Evolutionary conservation across 2,329 filamentous ascomycete genomes (phyloP).

Genomic region (Penicillium sp.): DNA sequence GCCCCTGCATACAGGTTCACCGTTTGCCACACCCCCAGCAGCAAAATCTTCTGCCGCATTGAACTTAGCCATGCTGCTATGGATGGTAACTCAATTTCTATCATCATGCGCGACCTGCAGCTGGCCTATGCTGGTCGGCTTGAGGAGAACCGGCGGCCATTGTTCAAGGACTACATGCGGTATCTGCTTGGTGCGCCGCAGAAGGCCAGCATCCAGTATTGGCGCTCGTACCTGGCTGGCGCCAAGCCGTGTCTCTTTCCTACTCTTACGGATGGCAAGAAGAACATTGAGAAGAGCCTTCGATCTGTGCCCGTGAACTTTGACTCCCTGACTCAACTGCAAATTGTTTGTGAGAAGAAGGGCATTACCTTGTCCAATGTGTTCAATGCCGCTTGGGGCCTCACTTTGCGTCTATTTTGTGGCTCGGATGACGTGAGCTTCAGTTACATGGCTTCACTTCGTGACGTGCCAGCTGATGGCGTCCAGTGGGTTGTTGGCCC

Average conservation of each 20-base stretch:
- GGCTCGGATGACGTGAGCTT: slow-evolving; percentile 70
- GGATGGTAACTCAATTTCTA: slow-evolving; percentile 54
- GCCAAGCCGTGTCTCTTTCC: slow-evolving; percentile 41
- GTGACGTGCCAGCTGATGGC: slow-evolving; percentile 43
- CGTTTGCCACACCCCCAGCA: slow-evolving; percentile 44
- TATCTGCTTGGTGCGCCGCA: slow-evolving; percentile 32
- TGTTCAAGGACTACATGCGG: slow-evolving; percentile 39
- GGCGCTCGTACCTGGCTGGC: slow-evolving; percentile 39
- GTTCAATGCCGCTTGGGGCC: slow-evolving; percentile 72
- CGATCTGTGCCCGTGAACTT: slow-evolving; percentile 35
- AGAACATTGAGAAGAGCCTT: slow-evolving; percentile 24
- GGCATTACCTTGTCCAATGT: slow-evolving; percentile 53
- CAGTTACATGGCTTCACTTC: slow-evolving; percentile 46
- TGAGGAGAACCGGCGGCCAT: slow-evolving; percentile 34
- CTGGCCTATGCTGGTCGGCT: slow-evolving; percentile 49
- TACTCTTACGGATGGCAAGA: slow-evolving; percentile 33
- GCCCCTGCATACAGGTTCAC: slow-evolving; percentile 50
- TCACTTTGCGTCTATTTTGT: slow-evolving; percentile 61
- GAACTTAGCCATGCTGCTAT: slow-evolving; percentile 56
- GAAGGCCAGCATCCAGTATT: slow-evolving; percentile 37
- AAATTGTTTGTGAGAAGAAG: slow-evolving; percentile 43
- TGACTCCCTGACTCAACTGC: slow-evolving; percentile 32
- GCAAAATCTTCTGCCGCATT: slow-evolving; percentile 47
- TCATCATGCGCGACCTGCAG: slow-evolving; percentile 50
- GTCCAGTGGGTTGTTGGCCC: slow-evolving; percentile 50